Evolutionary conservation across 2,329 filamentous ascomycete genomes (phyloP), one percentile per base, ranked within the genome.

Genomic region (Bipolaris victoriae): DNA sequence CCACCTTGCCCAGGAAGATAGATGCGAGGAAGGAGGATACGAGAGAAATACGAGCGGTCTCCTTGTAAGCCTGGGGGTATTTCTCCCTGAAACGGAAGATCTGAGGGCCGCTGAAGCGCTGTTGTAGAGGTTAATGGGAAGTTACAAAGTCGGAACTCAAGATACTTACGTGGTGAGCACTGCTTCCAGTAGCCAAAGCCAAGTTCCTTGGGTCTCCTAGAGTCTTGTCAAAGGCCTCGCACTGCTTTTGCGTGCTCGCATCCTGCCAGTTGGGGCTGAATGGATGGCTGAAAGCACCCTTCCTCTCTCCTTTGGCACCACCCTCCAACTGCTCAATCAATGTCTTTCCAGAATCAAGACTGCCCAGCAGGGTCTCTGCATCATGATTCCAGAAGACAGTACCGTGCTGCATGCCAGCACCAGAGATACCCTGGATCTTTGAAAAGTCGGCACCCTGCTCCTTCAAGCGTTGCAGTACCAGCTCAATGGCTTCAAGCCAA

Each of bases 221-320:
- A 51, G 82, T 81, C 5, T 80, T 83, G 75, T 98, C 93, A 72
- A 98, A 98, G 62, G 86, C 83, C 74, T 97, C 92, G 73, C 93
- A 97, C 79, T 99, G 91, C 64, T 83, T 83, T 79, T 97, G 92
- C 1, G 95, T 98, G 78, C 92, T 97, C 60, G 93, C 90, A 76
- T 99, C 95, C 79, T 98, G 95, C 95, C 95, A 99, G 76, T 98
- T 99, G 7, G 95, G 95, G 64, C 91, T 92, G 79, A 88, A 93
- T 4, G 90, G 88, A 75, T 96, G 90, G 15, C 92, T 90, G 72
- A 98, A 91, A 0, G 89, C 90, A 3, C 78, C 80, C 9, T 80
- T 79, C 49, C 68, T 64, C 61, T 78, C 71, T 11, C 73, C 73
- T 58, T 76, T 74, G 3, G 69, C 63, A 7, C 69, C 69, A 5